Conservation (phyloP, 2,329 filamentous ascomycete species). For the Stagonosporopsis vannaccii region DNA sequence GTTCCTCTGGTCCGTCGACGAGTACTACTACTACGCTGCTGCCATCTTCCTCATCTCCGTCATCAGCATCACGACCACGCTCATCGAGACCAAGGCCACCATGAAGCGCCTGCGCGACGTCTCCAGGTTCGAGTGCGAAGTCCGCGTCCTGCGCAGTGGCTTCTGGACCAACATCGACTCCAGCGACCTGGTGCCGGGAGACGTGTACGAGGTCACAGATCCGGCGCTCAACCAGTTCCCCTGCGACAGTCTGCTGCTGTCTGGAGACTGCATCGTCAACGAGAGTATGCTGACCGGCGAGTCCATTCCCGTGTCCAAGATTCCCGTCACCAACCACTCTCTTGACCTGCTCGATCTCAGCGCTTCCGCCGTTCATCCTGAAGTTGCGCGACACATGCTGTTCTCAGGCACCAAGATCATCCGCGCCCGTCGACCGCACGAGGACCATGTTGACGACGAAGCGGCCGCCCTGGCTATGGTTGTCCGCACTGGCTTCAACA, state of each 20-base stretch:
- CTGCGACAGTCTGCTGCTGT: constrained; percentile 87
- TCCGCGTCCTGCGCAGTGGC: constrained; percentile 89
- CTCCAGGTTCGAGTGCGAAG: constrained; percentile 92
- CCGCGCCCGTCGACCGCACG: constrained; percentile 84
- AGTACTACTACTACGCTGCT: constrained; percentile 96
- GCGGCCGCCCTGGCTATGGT: constrained; percentile 91
- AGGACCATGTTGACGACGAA: constrained; percentile 84
- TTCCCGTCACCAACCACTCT: constrained; percentile 80
- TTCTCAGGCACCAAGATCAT: constrained; percentile 97
- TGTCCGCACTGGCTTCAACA: constrained; percentile 94
- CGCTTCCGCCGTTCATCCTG: constrained; percentile 81
- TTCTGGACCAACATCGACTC: constrained; percentile 94
- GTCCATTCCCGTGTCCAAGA: constrained; percentile 95
- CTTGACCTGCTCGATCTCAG: constrained; percentile 78
- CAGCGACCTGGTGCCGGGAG: constrained; percentile 88
- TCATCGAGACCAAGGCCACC: constrained; percentile 90
- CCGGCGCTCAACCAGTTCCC: constrained; percentile 87
- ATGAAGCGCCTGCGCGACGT: constrained; percentile 92
- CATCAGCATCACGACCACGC: constrained; percentile 86
- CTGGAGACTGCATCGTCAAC: constrained; percentile 97
- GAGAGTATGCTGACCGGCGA: constrained; percentile 99
- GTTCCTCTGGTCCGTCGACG: constrained; percentile 90
- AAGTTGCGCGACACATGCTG: constrained; percentile 86
- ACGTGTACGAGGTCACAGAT: constrained; percentile 96
- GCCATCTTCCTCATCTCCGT: constrained; percentile 96